Evolutionary conservation across 2,329 filamentous ascomycete species (phyloP).

Genomic region (Pseudopyrenochaeta lycopersici): DNA sequence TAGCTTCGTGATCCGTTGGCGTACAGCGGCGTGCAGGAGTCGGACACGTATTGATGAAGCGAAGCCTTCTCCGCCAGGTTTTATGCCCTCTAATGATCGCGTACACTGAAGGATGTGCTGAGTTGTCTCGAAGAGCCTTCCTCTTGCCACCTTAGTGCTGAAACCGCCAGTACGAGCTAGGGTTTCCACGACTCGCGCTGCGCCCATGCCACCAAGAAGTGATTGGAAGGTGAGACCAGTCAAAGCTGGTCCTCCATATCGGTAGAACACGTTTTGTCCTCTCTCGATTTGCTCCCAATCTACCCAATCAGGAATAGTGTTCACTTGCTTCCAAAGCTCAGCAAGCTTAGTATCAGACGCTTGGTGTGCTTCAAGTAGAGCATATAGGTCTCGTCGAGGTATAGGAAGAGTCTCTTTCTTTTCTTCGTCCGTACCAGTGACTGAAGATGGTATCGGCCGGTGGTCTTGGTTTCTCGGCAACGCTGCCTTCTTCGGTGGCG

Average conservation of each 20-base stretch:
- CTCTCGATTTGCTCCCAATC: slow-evolving; percentile 78
- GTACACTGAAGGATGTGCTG: slow-evolving; percentile 80
- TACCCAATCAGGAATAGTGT: slow-evolving; percentile 76
- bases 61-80: slow-evolving; percentile 73
- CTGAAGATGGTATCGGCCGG: slow-evolving; percentile 35
- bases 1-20: slow-evolving; percentile 70
- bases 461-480: slow-evolving; percentile 51
- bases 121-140: slow-evolving; percentile 75
- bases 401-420: slow-evolving; percentile 44
- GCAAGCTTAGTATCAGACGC: slow-evolving; percentile 63
- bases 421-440: slow-evolving; percentile 35
- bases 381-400: slow-evolving; percentile 68
- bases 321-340: slow-evolving; percentile 72
- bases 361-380: slow-evolving; percentile 67
- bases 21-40: slow-evolving; percentile 73
- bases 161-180: slow-evolving; percentile 79
- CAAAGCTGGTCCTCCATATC: slow-evolving; percentile 74
- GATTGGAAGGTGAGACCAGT: slow-evolving; percentile 72
- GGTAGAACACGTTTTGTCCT: slow-evolving; percentile 80
- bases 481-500: slow-evolving; percentile 54
- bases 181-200: slow-evolving; percentile 77
- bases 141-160: slow-evolving; percentile 70
- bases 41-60: slow-evolving; percentile 72
- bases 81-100: slow-evolving; percentile 68
- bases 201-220: slow-evolving; percentile 75